Evolutionary conservation across 2,329 filamentous ascomycete genomes (phyloP).

Genomic region (Aspergillus versicolor): DNA sequence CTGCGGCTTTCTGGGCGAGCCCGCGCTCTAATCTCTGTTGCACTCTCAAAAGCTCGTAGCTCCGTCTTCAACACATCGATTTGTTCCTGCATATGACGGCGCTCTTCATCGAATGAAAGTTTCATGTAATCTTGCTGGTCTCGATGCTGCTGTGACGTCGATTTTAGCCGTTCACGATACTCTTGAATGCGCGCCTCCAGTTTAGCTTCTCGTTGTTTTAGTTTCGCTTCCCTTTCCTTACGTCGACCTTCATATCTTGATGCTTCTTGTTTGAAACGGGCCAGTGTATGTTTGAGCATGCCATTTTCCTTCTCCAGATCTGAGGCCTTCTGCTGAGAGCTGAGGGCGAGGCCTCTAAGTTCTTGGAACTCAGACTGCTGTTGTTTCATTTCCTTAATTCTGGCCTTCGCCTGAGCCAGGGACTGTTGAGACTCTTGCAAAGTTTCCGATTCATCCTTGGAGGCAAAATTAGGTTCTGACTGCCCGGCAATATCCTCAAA

Average conservation of each 20-base stretch:
- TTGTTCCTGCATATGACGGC: constrained; percentile 37
- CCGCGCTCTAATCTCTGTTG: constrained; percentile 20
- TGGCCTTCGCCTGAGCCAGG: constrained; percentile 34
- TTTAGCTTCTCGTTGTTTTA: constrained; percentile 41
- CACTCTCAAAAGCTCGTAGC: constrained; percentile 29
- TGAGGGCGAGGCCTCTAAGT: constrained; percentile 36
- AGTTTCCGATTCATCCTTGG: constrained; percentile 24
- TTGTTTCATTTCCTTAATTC: constrained; percentile 34
- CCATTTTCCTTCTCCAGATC: constrained; percentile 43
- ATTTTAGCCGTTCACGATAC: constrained; percentile 40
- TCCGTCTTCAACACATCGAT: constrained; percentile 38
- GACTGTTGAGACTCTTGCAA: constrained; percentile 35
- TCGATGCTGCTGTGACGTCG: constrained; percentile 34
- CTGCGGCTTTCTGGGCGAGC: constrained; percentile 29
- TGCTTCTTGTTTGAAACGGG: constrained; percentile 44
- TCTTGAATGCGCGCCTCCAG: constrained; percentile 41
- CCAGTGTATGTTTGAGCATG: constrained; percentile 40
- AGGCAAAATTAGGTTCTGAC: constrained; percentile 16
- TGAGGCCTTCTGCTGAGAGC: constrained; percentile 41
- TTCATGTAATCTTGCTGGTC: constrained; percentile 36
- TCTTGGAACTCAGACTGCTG: constrained; percentile 34
- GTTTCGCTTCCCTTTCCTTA: constrained; percentile 42
- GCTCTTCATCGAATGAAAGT: constrained; percentile 37
- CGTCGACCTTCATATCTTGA: constrained; percentile 43
- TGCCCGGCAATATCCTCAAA: constrained; percentile 22